Percentiles rank a stretch among this genome's conserved stretches.
Conservation (phyloP, 768 basidiomycete genomes). For the Lyophyllum semitale region DNA sequence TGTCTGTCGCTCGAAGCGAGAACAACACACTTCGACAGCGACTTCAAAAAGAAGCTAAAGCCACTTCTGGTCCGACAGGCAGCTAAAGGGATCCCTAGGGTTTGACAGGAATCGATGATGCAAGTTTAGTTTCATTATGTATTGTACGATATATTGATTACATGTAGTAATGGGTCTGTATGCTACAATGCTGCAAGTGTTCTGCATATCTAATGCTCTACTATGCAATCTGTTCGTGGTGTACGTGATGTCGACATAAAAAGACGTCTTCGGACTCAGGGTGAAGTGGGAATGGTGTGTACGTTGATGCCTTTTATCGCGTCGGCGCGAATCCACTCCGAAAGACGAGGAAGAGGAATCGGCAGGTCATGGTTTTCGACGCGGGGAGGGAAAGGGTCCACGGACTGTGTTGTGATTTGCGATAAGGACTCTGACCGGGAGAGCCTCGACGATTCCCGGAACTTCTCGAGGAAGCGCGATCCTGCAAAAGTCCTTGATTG, state of each 20-base stretch:
- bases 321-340: slow-evolving; percentile 56
- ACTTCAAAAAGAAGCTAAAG: background rate
- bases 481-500: slow-evolving; percentile 27
- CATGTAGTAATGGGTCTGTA: background rate
- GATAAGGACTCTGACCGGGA: slow-evolving; percentile 28
- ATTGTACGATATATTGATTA: slow-evolving; percentile 2
- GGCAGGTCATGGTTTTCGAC: slow-evolving; percentile 54
- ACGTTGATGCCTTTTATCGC: slow-evolving; percentile 25
- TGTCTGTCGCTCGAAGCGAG: slow-evolving; percentile 51
- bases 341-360: slow-evolving; percentile 51
- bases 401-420: slow-evolving; percentile 21
- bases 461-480: slow-evolving; percentile 44
- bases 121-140: background rate
- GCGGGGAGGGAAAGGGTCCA: slow-evolving; percentile 39
- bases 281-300: slow-evolving; percentile 18
- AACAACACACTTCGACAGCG: slow-evolving; percentile 52
- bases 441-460: slow-evolving; percentile 34
- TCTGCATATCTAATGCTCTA: slow-evolving; percentile 7
- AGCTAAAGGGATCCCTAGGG: too few species aligned
- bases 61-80: too few species aligned
- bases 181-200: slow-evolving; percentile 11
- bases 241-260: background rate
- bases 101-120: too few species aligned
- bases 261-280: slow-evolving; percentile 11
- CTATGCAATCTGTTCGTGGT: background rate